A percentile compares a stretch with the other conserved stretches of the same genome.
phyloP scores from a whole-genome alignment of 2,329 filamentous ascomycete genomes.

The Paracorniculantispora psalliotae region DNA sequence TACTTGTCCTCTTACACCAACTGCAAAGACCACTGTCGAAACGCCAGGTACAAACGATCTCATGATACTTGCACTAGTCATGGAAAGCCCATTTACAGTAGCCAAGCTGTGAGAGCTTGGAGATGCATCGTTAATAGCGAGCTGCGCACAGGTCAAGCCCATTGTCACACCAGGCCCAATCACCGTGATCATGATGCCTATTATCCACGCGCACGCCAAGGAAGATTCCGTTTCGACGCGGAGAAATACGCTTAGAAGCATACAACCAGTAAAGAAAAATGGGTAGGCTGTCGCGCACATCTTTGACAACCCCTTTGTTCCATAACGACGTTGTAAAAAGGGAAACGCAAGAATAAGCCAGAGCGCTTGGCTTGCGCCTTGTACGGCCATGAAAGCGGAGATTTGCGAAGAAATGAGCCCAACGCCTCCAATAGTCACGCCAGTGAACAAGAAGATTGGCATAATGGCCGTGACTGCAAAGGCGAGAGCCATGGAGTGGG shows the following conservation, averaged over 20 bases:
- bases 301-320: conserved; percentile 61
- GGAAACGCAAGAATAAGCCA: conserved; percentile 72
- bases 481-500: conserved; percentile 62
- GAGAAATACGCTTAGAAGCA: conserved; percentile 47
- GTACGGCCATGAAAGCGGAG: conserved; percentile 58
- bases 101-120: conserved; percentile 61
- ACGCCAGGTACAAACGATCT: conserved; percentile 62
- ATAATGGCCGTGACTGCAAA: conserved; percentile 66
- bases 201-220: conserved; percentile 51
- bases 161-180: conserved; percentile 59
- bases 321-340: conserved; percentile 58
- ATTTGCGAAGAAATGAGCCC: conserved; percentile 59
- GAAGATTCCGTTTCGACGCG: conserved; percentile 32
- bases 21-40: conserved; percentile 63
- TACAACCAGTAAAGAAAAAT: conserved; percentile 55
- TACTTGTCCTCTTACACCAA: conserved; percentile 58
- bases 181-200: conserved; percentile 38
- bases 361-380: conserved; percentile 60
- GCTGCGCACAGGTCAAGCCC: conserved; percentile 66
- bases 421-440: conserved; percentile 57
- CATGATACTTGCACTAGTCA: conserved; percentile 57
- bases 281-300: conserved; percentile 54
- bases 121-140: conserved; percentile 68
- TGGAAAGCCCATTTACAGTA: conserved; percentile 59
- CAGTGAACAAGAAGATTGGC: conserved; percentile 65